phyloP scores from a whole-genome alignment of 2,329 filamentous ascomycete species.

The Torrubiellomyces zombiae region DNA sequence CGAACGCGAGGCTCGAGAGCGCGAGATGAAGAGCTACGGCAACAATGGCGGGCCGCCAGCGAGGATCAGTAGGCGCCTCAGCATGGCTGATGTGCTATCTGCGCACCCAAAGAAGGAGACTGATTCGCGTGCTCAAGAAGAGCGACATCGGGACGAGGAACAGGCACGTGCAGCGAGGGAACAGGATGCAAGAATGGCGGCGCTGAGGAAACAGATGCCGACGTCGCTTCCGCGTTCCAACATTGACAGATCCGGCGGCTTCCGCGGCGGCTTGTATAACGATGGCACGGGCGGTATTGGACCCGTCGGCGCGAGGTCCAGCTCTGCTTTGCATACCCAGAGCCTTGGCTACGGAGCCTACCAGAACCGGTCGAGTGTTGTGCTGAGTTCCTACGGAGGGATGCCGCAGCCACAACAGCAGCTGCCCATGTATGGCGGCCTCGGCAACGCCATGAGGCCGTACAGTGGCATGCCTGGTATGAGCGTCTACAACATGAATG shows the following conservation, averaged over 20 bases:
- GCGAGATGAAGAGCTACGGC: conserved; percentile 31
- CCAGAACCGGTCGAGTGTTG: conserved; percentile 13
- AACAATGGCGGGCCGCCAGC: conserved; percentile 9
- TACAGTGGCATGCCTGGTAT: conserved; percentile 5
- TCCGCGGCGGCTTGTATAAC: conserved; percentile 35
- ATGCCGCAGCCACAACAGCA: conserved; percentile 9
- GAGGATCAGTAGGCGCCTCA: conserved; percentile 20
- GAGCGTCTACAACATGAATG: conserved; percentile 12
- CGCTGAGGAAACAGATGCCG: conserved; percentile 33
- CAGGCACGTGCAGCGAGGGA: conserved; percentile 23
- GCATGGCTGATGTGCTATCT: conserved; percentile 42
- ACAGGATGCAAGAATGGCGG: conserved; percentile 30
- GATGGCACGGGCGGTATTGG: conserved; percentile 28
- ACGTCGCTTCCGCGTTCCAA: conserved; percentile 16
- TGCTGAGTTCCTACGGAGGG: conserved; percentile 13
- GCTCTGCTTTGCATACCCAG: conserved; percentile 11
- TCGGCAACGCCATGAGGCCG: conserved; percentile 6
- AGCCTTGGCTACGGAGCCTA: conserved; percentile 8
- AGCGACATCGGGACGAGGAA: conserved; percentile 23
- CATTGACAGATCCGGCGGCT: conserved; percentile 25
- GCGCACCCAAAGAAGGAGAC: conserved; percentile 23
- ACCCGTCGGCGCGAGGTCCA: conserved; percentile 10
- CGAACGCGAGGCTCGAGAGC: conserved; percentile 45
- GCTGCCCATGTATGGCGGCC: conserved; percentile 9
- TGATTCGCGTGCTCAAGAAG: conserved; percentile 24